Evolutionary conservation across 768 basidiomycete species (phyloP), one percentile per base, ranked within the genome.

Genomic region (Austroboletus eburneus): DNA sequence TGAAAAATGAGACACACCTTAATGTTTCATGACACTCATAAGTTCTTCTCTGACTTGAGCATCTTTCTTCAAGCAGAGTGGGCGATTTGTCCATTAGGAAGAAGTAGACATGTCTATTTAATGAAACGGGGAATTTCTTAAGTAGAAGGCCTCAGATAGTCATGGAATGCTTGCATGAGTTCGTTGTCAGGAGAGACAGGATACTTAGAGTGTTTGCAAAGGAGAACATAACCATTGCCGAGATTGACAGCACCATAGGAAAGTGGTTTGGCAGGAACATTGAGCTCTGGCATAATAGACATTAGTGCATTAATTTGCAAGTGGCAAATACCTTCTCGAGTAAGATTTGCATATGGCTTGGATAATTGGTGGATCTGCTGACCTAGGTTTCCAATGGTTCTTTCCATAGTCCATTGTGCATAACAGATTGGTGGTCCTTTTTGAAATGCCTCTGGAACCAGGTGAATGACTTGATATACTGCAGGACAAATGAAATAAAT

Each of bases 361-460:
- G 24, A 29, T 9, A 42, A 46, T 8, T 54, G 52, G 1, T 33
- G 29, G 7, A 66, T 55, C 43, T 68, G 55, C 43, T 49, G 38
- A 0, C 61, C 66, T 9, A 67, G 48, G 21, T 56, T 63, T 0
- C 62, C 59, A 14, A 67, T 64, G 0, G 56, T 59, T 0, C 47
- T 21, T 27, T 68, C 67, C 47, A 70, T 54, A 0, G 56, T 59
- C 62, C 62, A 70, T 24, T 69, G 66, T 1, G 62, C 43, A 20
- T 53, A 53, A 16, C 50, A 48, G 3, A 48, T 44, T 0, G 36
- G 21, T 0, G 32, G 46, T 0, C 39, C 54, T 24, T 51, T 51
- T 12, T 22, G 37, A n/a, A 50, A 14, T 2, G 41, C 20, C 17
- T 50, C 49, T 4, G 49, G 23, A 1, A 46, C 17, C 1, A 40